Evolutionary conservation across 495 filamentous ascomycete species (phyloP).

Genomic region (Parmelia sp.): DNA sequence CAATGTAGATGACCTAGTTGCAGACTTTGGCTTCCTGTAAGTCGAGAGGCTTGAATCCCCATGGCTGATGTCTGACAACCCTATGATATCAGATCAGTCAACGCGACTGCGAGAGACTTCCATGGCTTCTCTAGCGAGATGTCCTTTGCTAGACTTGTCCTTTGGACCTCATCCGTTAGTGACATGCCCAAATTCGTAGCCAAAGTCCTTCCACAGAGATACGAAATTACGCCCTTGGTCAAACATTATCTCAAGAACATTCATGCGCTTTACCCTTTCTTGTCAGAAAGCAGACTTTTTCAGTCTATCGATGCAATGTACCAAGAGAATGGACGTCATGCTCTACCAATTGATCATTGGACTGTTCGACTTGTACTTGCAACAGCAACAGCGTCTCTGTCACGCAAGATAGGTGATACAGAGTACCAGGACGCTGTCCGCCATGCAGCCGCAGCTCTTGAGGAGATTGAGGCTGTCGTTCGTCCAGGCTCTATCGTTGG

Average conservation of each 20-base stretch:
- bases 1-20: conserved; percentile 73
- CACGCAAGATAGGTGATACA: conserved; percentile 57
- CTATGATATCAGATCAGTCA: conserved; percentile 59
- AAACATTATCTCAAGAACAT: conserved; percentile 80
- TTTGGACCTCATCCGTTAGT: conserved; percentile 65
- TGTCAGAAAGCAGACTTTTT: conserved; percentile 67
- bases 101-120: conserved; percentile 87
- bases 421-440: conserved; percentile 57
- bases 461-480: conserved; percentile 71
- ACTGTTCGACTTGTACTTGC: conserved; percentile 84
- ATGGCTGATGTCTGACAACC: conserved; percentile 1
- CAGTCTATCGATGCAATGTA: conserved; percentile 75
- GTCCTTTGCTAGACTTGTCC: conserved; percentile 76
- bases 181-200: conserved; percentile 50
- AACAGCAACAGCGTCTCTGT: conserved; percentile 65
- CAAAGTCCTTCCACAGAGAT: conserved; percentile 57
- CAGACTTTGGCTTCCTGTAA: conserved; percentile 74
- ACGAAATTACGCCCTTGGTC: conserved; percentile 57
- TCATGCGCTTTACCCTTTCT: conserved; percentile 70
- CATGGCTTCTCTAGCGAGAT: conserved; percentile 76
- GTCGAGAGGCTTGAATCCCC: conserved; percentile 27
- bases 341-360: conserved; percentile 73
- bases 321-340: conserved; percentile 50
- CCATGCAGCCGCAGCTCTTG: conserved; percentile 63
- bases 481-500: conserved; percentile 73